A percentile compares a stretch with the other conserved stretches of the same genome.
Evolutionary conservation across 352 stramenopile species (phyloP).

Genomic region (Thalassiosira ordinaria): DNA sequence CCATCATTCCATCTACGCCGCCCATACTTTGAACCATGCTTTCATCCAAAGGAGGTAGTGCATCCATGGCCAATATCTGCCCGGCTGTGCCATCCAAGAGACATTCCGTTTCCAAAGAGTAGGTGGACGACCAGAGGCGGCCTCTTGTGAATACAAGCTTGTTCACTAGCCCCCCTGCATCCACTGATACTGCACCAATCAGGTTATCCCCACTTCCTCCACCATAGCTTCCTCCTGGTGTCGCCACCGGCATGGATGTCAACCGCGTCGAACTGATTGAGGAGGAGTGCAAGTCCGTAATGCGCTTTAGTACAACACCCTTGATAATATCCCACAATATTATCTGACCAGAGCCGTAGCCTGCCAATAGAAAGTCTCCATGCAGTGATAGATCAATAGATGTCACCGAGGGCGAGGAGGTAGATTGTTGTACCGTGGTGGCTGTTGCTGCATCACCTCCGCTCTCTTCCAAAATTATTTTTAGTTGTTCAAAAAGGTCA

Average conservation of each 20-base stretch:
- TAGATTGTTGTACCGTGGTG: too few species aligned
- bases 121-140: constrained; percentile 90
- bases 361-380: constrained; percentile 91
- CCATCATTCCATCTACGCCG: not conserved
- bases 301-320: constrained; percentile 90
- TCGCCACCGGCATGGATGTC: constrained; percentile 41
- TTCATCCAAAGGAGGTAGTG: constrained; percentile 54
- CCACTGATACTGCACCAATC: constrained; percentile 71
- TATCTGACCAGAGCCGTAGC: constrained; percentile 92
- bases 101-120: constrained; percentile 93
- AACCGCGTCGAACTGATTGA: constrained; percentile 83
- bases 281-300: constrained; percentile 90
- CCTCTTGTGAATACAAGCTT: constrained; percentile 93
- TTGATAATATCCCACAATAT: constrained; percentile 97
- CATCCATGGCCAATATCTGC: constrained; percentile 80
- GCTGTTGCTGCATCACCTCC: constrained; percentile 8
- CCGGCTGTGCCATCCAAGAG: constrained; percentile 93
- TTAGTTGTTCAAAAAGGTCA: constrained; percentile 95
- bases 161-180: constrained; percentile 91
- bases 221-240: constrained; percentile 3
- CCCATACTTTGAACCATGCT: constrained; percentile 8
- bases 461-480: constrained; percentile 87
- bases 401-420: constrained; percentile 83
- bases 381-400: constrained; percentile 80
- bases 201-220: constrained; percentile 29